phyloP scores from a whole-genome alignment of 2,329 filamentous ascomycete genomes.

The Diaporthe amygdali region DNA sequence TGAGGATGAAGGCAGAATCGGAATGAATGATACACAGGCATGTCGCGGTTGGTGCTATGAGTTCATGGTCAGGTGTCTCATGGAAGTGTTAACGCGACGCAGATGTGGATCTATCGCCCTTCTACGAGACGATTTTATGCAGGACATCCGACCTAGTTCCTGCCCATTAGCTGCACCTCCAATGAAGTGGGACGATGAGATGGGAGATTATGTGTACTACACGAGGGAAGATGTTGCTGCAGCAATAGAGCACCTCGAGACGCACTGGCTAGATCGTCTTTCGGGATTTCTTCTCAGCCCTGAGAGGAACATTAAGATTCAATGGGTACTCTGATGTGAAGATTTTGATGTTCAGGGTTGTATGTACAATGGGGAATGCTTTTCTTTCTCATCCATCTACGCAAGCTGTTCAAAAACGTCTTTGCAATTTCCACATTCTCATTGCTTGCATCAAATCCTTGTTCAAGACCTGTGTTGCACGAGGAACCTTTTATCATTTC shows the following conservation, averaged over 20 bases:
- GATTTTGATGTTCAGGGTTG: background rate
- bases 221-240: background rate
- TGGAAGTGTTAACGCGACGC: no score
- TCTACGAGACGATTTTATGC: no score
- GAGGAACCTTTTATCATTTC: no score
- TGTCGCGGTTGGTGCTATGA: no score
- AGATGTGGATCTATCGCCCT: no score
- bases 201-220: background rate
- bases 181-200: no score
- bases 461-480: background rate
- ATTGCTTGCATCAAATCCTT: background rate
- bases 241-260: background rate
- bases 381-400: background rate
- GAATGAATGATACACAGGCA: no score
- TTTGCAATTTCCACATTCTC: background rate
- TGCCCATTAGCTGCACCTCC: no score
- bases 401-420: background rate
- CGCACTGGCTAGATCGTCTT: background rate
- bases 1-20: no score
- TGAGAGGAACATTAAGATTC: background rate
- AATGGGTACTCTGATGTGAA: background rate
- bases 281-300: fast-evolving
- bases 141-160: no score
- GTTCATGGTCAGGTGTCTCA: no score
- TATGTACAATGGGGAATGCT: background rate